Percentiles rank a stretch among this genome's conserved stretches.
These are phyloP conservation scores for Emericellopsis atlantica DNA, from an alignment of 2,329 filamentous ascomycete genomes.

Conservation along the genomic window DNA sequence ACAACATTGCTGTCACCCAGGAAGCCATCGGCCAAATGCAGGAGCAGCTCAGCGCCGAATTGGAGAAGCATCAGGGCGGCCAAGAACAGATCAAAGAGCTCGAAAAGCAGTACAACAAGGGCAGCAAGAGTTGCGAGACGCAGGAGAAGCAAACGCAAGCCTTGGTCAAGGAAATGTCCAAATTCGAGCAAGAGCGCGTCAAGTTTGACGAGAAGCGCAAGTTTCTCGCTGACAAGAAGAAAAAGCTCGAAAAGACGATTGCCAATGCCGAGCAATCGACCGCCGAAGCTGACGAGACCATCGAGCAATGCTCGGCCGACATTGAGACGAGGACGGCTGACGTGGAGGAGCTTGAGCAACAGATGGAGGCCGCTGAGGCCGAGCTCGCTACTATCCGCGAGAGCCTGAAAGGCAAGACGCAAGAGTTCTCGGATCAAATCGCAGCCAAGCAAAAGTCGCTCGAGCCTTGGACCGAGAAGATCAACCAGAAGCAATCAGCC, in stretches of 20 bases:
- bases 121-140: constrained; percentile 69
- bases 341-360: constrained; percentile 61
- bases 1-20: constrained; percentile 78
- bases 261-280: constrained; percentile 62
- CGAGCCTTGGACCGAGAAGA: constrained; percentile 93
- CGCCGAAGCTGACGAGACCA: constrained; percentile 62
- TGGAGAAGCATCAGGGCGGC: constrained; percentile 83
- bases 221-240: constrained; percentile 79
- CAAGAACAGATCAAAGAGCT: constrained; percentile 84
- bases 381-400: constrained; percentile 78
- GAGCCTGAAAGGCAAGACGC: constrained; percentile 86
- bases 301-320: constrained; percentile 66
- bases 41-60: constrained; percentile 69
- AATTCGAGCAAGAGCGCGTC: constrained; percentile 91
- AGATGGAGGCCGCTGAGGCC: constrained; percentile 66
- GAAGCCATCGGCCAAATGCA: constrained; percentile 90
- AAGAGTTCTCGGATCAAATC: constrained; percentile 87
- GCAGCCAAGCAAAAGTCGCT: constrained; percentile 83
- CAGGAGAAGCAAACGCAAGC: constrained; percentile 73
- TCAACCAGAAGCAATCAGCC: constrained; percentile 88
- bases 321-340: constrained; percentile 67
- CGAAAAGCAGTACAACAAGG: constrained; percentile 71
- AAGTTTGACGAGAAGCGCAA: constrained; percentile 98
- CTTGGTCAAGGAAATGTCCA: constrained; percentile 75
- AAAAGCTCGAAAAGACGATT: constrained; percentile 87